Evolutionary conservation across 495 filamentous ascomycete species (phyloP).

Genomic region (Podospora anserina): DNA sequence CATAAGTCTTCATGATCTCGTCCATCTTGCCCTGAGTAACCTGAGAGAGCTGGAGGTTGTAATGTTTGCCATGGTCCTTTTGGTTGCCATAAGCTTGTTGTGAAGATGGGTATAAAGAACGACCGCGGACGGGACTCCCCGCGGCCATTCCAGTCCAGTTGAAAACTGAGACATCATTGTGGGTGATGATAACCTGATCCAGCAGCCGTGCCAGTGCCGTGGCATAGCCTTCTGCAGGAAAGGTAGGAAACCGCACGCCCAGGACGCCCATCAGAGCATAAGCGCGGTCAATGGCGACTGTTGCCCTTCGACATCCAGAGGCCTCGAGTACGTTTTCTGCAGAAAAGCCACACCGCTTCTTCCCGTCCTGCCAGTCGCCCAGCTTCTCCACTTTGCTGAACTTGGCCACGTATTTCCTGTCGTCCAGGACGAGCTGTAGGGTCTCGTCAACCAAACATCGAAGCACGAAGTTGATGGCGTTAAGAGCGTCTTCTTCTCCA

Average conservation of each 20-base stretch:
- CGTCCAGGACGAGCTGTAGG: constrained; percentile 27
- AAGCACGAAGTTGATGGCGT: constrained; percentile 33
- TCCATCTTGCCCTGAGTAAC: constrained; percentile 28
- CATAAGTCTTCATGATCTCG: constrained; percentile 29
- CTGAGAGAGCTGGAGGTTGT: constrained; percentile 27
- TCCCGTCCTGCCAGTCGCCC: constrained; percentile 31
- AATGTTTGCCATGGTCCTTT: constrained; percentile 25
- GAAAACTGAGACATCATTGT: constrained; percentile 42
- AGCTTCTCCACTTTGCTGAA: constrained; percentile 35
- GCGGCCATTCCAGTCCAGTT: constrained; percentile 41
- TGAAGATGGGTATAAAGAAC: constrained; percentile 38
- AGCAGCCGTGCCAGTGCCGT: constrained; percentile 39
- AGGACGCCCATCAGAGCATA: constrained; percentile 43
- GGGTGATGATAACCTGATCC: constrained; percentile 38
- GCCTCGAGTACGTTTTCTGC: constrained; percentile 34
- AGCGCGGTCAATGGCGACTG: constrained; percentile 34
- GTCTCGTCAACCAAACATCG: constrained; percentile 31
- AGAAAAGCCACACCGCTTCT: constrained; percentile 28
- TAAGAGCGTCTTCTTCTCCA: constrained; percentile 21
- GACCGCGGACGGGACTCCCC: constrained; percentile 36
- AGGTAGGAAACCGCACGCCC: constrained; percentile 38
- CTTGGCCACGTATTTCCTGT: constrained; percentile 33
- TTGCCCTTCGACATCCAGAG: constrained; percentile 30
- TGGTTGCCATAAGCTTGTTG: constrained; percentile 30
- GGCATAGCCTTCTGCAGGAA: constrained; percentile 36